Conservation (phyloP, 306 rosid species). For the Lathyrus sativus region DNA sequence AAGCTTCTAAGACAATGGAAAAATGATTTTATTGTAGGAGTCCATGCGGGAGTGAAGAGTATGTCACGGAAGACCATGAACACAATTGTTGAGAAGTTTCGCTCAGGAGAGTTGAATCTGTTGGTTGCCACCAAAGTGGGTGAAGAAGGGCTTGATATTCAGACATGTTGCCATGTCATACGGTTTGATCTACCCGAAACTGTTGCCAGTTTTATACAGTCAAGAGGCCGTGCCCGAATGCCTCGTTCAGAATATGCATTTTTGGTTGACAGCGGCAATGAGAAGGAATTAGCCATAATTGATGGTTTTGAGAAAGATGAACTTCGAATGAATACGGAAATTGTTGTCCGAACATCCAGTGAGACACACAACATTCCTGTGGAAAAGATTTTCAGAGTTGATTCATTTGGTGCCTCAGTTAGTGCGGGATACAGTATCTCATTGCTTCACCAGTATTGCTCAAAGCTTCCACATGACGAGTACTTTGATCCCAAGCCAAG, state of each 20-base stretch:
- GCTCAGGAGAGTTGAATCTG: no score
- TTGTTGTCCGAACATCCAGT: slow-evolving; percentile 56
- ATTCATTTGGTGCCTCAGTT: slow-evolving; percentile 80
- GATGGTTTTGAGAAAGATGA: slow-evolving; percentile 63
- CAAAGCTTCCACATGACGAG: slow-evolving; percentile 95
- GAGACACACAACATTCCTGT: slow-evolving; percentile 57
- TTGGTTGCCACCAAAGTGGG: no score
- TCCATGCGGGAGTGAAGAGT: no score
- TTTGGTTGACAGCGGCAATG: slow-evolving; percentile 81
- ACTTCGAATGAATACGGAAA: slow-evolving; percentile 67
- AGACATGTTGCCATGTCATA: no score
- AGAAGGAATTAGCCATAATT: slow-evolving; percentile 70
- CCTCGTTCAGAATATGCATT: slow-evolving; percentile 87
- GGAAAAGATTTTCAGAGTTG: slow-evolving; percentile 66
- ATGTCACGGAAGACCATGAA: no score
- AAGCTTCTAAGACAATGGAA: no score
- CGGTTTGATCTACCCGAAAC: no score
- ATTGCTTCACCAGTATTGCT: slow-evolving; percentile 76
- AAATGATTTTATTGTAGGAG: no score
- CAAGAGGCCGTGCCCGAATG: no score
- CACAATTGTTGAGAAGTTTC: no score
- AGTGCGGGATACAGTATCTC: slow-evolving; percentile 76
- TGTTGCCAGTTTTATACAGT: no score
- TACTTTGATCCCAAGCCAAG: slow-evolving; percentile 77
- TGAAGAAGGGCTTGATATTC: no score